A percentile compares a stretch with the other conserved stretches of the same genome.
Conservation (phyloP, 2,329 filamentous ascomycete species). For the Monosporascus sp. region DNA sequence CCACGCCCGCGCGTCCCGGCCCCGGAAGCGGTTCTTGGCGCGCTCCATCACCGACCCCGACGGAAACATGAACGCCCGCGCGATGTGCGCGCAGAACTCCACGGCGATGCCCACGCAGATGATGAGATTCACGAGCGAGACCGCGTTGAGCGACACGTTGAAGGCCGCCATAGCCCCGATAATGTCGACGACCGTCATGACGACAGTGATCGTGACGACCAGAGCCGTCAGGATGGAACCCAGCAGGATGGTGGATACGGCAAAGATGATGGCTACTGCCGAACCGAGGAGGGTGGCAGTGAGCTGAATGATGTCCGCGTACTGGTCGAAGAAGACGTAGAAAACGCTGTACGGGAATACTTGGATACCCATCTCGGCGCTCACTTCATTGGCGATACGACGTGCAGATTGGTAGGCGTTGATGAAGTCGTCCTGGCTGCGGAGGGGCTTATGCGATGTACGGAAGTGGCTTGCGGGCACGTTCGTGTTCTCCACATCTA, state of each 20-base stretch:
- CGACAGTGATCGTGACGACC: constrained; percentile 78
- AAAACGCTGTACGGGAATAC: constrained; percentile 97
- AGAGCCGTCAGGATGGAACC: constrained; percentile 78
- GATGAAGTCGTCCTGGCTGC: constrained; percentile 90
- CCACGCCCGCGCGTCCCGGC: constrained; percentile 82
- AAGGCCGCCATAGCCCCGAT: constrained; percentile 91
- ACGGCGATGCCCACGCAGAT: constrained; percentile 96
- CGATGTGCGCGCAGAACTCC: constrained; percentile 96
- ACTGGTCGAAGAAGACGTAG: constrained; percentile 99
- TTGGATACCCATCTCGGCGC: constrained; percentile 64
- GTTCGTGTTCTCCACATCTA: constrained; percentile 61
- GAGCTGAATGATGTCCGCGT: constrained; percentile 75
- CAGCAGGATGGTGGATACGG: constrained; percentile 73
- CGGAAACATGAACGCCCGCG: constrained; percentile 92
- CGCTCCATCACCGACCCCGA: constrained; percentile 75
- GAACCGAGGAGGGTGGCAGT: constrained; percentile 76
- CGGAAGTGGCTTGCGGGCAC: constrained; percentile 88
- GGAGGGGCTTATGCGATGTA: constrained; percentile 79
- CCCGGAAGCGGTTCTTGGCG: constrained; percentile 71
- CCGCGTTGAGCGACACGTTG: constrained; percentile 86
- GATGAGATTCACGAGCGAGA: constrained; percentile 91
- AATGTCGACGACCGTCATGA: constrained; percentile 92
- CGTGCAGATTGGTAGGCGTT: constrained; percentile 82
- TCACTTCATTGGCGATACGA: constrained; percentile 76
- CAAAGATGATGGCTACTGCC: constrained; percentile 78